Conservation (phyloP, 192 early-diverging fungal species). For the Podochytrium sp. region DNA sequence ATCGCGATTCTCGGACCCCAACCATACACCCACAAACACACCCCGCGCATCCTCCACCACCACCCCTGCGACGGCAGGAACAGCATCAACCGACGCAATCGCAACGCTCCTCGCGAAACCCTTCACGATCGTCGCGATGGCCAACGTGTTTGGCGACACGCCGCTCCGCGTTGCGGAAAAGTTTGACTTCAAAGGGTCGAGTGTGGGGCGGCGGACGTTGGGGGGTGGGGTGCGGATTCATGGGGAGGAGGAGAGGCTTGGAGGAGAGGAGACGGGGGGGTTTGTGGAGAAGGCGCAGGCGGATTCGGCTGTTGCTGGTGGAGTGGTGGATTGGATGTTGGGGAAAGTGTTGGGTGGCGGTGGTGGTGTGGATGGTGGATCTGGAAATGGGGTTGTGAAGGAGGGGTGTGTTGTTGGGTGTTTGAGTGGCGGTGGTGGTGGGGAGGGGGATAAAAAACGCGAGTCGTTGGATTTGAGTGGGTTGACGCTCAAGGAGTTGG, state of each 20-base stretch:
- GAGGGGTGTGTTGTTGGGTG: no score
- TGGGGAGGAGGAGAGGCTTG: not conserved
- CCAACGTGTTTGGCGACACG: conserved; percentile 43
- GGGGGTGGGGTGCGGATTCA: not conserved
- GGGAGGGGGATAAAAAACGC: no score
- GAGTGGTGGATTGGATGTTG: not conserved
- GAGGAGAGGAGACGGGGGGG: no score
- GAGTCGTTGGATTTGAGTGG: not conserved
- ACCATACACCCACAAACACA: not conserved
- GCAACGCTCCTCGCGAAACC: not conserved
- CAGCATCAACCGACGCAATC: not conserved
- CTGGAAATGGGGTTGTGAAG: not conserved
- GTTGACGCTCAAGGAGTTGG: conserved; percentile 47
- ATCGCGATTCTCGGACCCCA: not conserved
- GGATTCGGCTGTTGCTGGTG: no score
- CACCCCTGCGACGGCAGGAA: not conserved
- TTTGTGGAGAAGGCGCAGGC: no score
- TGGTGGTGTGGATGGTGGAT: not conserved
- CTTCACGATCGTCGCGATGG: conserved; percentile 47
- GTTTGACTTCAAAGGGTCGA: conserved; percentile 49
- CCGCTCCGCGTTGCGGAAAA: conserved; percentile 22
- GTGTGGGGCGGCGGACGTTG: conserved; percentile 39
- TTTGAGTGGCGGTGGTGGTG: no score
- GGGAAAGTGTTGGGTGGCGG: not conserved
- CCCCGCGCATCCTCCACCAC: not conserved